Conservation (phyloP, 208 protist species). For the Acanthamoeba sp. region DNA sequence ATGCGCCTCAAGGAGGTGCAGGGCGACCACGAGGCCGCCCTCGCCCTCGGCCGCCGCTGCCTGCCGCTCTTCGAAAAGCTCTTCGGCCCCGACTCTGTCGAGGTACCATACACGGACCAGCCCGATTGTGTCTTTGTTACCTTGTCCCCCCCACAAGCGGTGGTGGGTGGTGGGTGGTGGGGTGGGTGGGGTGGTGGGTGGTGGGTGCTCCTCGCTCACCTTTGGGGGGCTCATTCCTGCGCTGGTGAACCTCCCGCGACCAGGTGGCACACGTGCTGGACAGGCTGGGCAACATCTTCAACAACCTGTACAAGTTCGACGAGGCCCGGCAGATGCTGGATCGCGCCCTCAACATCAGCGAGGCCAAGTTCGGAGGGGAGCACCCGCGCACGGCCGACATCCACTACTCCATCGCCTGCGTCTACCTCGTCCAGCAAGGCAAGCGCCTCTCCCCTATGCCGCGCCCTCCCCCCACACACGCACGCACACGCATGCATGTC, state of each 20-base stretch:
- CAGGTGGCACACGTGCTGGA: conserved; percentile 23
- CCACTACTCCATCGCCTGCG: conserved; percentile 62
- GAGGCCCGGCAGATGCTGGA: conserved; percentile 39
- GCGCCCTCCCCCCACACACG: background rate
- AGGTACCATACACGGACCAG: conserved; percentile 33
- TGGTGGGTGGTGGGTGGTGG: too few relatives aligned
- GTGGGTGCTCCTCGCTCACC: too few relatives aligned
- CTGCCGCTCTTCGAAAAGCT: conserved; percentile 49
- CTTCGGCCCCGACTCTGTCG: conserved; percentile 53
- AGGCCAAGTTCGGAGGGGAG: conserved; percentile 71
- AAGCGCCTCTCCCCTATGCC: background rate
- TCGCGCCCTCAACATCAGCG: conserved; percentile 64
- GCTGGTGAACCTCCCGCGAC: too few relatives aligned
- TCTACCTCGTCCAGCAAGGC: conserved; percentile 69
- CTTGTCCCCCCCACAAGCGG: background rate
- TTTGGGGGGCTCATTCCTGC: too few relatives aligned
- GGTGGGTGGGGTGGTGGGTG: too few relatives aligned
- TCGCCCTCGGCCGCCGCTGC: background rate
- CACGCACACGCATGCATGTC: too few relatives aligned
- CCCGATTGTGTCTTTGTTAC: too few relatives aligned
- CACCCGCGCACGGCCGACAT: conserved; percentile 73
- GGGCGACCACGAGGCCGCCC: conserved; percentile 32
- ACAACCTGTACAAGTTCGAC: conserved; percentile 57
- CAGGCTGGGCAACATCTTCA: conserved; percentile 17
- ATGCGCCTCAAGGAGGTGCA: conserved; percentile 43